phyloP scores from a whole-genome alignment of 108 stramenopile species.

The Fragilariopsis cylindrus region DNA sequence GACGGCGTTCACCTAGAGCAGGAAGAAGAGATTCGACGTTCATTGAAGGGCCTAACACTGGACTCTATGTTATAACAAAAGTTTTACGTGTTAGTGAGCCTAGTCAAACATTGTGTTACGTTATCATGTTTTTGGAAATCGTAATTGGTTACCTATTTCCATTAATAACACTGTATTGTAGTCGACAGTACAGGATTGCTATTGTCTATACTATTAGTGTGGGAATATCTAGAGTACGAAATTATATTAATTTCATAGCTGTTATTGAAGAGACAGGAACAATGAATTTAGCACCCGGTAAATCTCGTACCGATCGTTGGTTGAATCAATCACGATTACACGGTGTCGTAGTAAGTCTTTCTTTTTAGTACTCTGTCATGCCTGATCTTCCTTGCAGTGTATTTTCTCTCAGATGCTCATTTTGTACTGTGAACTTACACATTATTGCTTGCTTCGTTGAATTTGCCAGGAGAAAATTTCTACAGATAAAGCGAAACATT shows the following conservation, averaged over 20 bases:
- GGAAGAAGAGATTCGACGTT: background rate
- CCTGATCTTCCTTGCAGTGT: too few species aligned
- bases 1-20: too few species aligned
- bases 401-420: background rate
- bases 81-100: background rate
- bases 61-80: conserved; percentile 1
- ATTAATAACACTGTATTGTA: conserved; percentile 31
- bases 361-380: too few species aligned
- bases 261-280: conserved; percentile 47
- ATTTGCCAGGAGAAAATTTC: background rate
- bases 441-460: background rate
- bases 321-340: conserved; percentile 41
- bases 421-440: background rate
- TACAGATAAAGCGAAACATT: background rate
- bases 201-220: conserved; percentile 30
- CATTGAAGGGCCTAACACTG: background rate
- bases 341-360: conserved; percentile 27
- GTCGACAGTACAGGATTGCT: conserved; percentile 18
- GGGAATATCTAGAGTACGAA: conserved; percentile 21
- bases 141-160: conserved; percentile 44
- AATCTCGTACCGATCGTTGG: conserved; percentile 30
- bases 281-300: conserved; percentile 32
- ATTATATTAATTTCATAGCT: conserved; percentile 30
- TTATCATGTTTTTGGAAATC: conserved; percentile 8
- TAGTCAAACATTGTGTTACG: background rate